These are phyloP conservation scores for Saussurea involucrata DNA, from an alignment of 129 eudicot genomes.

Conservation along the genomic window DNA sequence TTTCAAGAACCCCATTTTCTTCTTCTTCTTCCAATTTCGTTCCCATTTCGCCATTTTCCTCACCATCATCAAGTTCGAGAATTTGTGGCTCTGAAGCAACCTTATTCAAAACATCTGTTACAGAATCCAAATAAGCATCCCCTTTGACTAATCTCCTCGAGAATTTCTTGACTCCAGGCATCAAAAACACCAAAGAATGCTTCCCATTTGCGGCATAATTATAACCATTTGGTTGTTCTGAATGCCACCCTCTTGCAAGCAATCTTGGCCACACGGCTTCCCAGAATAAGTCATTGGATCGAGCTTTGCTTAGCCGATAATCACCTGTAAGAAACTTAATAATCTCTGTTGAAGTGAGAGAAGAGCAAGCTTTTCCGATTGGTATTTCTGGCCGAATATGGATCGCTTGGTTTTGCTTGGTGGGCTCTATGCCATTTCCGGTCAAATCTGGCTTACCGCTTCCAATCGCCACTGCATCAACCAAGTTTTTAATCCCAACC, in stretches of 20 bases:
- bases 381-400: conserved; percentile 52
- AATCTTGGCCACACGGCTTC: conserved; percentile 94
- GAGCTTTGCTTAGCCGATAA: conserved; percentile 75
- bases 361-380: conserved; percentile 57
- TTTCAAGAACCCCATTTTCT: conserved; percentile 28
- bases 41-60: conserved; percentile 23
- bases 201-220: conserved; percentile 38
- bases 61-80: conserved; percentile 42
- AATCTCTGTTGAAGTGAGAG: conserved; percentile 56
- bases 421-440: conserved; percentile 44
- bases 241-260: conserved; percentile 83
- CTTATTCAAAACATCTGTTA: conserved; percentile 54
- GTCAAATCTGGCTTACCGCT: conserved; percentile 75
- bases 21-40: conserved; percentile 17
- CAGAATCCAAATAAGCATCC: conserved; percentile 58
- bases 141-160: conserved; percentile 58
- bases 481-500: conserved; percentile 49
- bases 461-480: conserved; percentile 71
- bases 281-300: conserved; percentile 71
- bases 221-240: conserved; percentile 54
- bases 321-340: conserved; percentile 51
- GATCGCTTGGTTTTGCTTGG: conserved; percentile 38
- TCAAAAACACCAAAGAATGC: conserved; percentile 44
- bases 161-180: conserved; percentile 54
- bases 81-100: conserved; percentile 55